Percentiles rank a stretch among this genome's conserved stretches.
These are phyloP conservation scores for Colletotrichum godetiae DNA, from an alignment of 2,329 filamentous ascomycete genomes.

Conservation along the genomic window DNA sequence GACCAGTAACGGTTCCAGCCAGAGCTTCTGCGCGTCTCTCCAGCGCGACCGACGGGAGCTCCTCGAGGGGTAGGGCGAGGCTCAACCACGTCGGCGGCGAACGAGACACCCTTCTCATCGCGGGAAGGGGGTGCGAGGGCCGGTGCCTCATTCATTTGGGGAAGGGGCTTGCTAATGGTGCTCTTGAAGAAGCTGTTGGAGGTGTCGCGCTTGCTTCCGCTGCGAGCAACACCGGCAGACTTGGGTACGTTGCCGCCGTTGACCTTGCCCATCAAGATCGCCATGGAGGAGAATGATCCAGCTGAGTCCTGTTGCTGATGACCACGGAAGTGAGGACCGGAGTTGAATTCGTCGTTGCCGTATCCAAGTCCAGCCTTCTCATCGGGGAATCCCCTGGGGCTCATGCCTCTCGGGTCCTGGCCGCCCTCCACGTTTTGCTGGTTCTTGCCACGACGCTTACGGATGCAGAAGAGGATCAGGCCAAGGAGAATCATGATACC, in stretches of 20 bases:
- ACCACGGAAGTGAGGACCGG: constrained; percentile 54
- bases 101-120: constrained; percentile 55
- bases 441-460: constrained; percentile 67
- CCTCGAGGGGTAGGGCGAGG: constrained; percentile 49
- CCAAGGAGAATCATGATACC: constrained; percentile 79
- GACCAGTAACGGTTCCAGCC: constrained; percentile 85
- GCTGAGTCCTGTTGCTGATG: constrained; percentile 65
- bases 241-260: constrained; percentile 30
- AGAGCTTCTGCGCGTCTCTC: constrained; percentile 69
- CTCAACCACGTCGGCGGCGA: constrained; percentile 46
- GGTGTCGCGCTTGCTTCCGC: constrained; percentile 64
- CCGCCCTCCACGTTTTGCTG: constrained; percentile 61
- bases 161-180: constrained; percentile 71
- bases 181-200: constrained; percentile 69
- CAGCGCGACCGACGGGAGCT: constrained; percentile 46
- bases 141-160: constrained; percentile 52
- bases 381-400: constrained; percentile 51
- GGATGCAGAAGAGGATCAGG: constrained; percentile 74
- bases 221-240: constrained; percentile 48
- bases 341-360: constrained; percentile 49
- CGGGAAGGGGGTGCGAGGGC: constrained; percentile 37
- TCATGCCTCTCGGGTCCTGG: constrained; percentile 54
- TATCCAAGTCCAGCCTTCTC: constrained; percentile 69
- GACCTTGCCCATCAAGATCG: constrained; percentile 70
- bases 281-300: constrained; percentile 71